These are phyloP conservation scores for Papiliotrema terrestris DNA, from an alignment of 1,284 basidiomycete species.

Conservation along the genomic window DNA sequence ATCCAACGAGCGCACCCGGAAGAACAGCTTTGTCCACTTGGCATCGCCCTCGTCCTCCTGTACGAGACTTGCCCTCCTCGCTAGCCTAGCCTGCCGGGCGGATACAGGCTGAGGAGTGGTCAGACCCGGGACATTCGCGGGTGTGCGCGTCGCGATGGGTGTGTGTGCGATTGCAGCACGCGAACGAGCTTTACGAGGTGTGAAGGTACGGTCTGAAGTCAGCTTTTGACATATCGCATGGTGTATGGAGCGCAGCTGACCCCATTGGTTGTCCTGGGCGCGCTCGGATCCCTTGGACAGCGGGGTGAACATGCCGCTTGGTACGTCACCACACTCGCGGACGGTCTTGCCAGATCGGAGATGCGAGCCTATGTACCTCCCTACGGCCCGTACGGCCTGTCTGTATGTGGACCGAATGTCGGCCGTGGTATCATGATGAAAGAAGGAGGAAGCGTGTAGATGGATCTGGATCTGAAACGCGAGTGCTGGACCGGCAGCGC, in stretches of 20 bases:
- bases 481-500: too few species aligned
- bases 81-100: not conserved
- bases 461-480: too few species aligned
- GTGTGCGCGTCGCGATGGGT: conserved; percentile 3
- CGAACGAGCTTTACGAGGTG: conserved; percentile 24
- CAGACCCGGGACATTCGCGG: not conserved
- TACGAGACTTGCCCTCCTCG: conserved; percentile 21
- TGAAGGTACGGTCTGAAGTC: conserved; percentile 26
- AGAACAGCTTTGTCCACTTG: conserved; percentile 31
- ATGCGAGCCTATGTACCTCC: too few species aligned
- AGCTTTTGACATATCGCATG: not conserved
- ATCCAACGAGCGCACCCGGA: conserved; percentile 24
- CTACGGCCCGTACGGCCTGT: too few species aligned
- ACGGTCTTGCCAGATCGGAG: too few species aligned
- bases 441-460: too few species aligned
- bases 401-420: too few species aligned
- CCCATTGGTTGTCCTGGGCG: conserved; percentile 46
- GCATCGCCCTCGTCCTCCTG: conserved; percentile 18
- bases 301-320: conserved; percentile 43
- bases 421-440: too few species aligned
- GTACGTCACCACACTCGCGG: not conserved
- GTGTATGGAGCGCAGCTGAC: conserved; percentile 19
- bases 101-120: not conserved
- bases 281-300: conserved; percentile 47
- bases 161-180: conserved; percentile 14